Evolutionary conservation across 164 flowering plant species (phyloP).

Genomic region (Aristolochia californica): DNA sequence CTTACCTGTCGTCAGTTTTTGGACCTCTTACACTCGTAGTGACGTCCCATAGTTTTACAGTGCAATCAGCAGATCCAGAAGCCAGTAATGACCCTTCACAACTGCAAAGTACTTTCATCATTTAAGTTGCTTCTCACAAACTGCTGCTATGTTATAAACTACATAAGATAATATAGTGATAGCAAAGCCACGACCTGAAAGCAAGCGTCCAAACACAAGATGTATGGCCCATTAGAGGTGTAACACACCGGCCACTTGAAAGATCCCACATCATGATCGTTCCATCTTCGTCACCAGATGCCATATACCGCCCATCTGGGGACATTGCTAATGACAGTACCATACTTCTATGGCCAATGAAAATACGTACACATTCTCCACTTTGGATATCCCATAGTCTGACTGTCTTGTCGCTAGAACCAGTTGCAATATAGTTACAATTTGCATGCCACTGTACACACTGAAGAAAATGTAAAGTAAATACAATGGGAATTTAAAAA

Average conservation of each 20-base stretch:
- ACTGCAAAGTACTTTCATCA: slow-evolving; percentile 26
- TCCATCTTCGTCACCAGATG: slow-evolving; percentile 99
- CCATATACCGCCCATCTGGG: slow-evolving; percentile 96
- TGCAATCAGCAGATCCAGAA: slow-evolving; percentile 97
- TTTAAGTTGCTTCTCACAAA: background rate
- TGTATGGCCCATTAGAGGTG: slow-evolving; percentile 81
- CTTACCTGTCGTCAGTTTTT: slow-evolving; percentile 73
- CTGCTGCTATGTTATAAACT: background rate
- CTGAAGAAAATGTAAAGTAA: slow-evolving; percentile 22
- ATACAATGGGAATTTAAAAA: background rate
- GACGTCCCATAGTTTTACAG: slow-evolving; percentile 96
- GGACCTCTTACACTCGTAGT: slow-evolving; percentile 55
- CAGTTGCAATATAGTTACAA: slow-evolving; percentile 95
- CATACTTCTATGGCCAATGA: slow-evolving; percentile 95
- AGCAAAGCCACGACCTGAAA: slow-evolving; percentile 48
- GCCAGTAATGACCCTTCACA: slow-evolving; percentile 96
- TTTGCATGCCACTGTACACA: slow-evolving; percentile 98
- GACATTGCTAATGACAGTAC: slow-evolving; percentile 87
- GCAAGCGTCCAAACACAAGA: slow-evolving; percentile 94
- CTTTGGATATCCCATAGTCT: slow-evolving; percentile 92
- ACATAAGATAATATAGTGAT: background rate
- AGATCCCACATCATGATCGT: slow-evolving; percentile 99
- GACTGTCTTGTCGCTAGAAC: slow-evolving; percentile 96
- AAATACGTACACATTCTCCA: slow-evolving; percentile 94
- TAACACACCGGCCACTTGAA: slow-evolving; percentile 77